A percentile compares a stretch with the other conserved stretches of the same genome.
Evolutionary conservation across 306 rosid species (phyloP).

Genomic region (Corylus avellana): DNA sequence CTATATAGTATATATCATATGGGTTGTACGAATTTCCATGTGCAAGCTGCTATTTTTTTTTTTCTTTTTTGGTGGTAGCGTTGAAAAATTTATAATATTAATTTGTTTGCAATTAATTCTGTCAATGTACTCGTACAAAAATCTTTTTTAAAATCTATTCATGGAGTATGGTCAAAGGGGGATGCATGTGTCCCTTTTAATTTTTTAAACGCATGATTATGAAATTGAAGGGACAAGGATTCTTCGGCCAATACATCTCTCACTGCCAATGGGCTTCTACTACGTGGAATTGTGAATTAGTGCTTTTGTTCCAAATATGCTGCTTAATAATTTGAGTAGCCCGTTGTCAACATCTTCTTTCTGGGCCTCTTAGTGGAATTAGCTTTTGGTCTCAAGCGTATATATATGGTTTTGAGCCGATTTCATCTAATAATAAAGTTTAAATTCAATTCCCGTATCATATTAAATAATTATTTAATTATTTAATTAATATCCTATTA

Average conservation of each 20-base stretch:
- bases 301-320: not conserved
- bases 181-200: slow-evolving; percentile 12
- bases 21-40: slow-evolving; percentile 40
- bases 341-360: not conserved
- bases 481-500: too few relatives aligned
- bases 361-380: not conserved
- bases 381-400: not conserved
- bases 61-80: slow-evolving; percentile 12
- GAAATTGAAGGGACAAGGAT: not conserved
- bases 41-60: slow-evolving; percentile 25
- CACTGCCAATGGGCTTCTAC: not conserved
- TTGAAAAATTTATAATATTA: slow-evolving; percentile 3
- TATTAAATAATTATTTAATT: too few relatives aligned
- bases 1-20: slow-evolving; percentile 19
- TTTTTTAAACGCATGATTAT: not conserved
- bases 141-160: not conserved
- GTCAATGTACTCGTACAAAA: not conserved
- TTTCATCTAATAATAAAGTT: too few relatives aligned
- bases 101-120: not conserved
- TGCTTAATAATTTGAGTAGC: not conserved
- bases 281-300: slow-evolving; percentile 13
- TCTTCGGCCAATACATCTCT: not conserved
- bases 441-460: too few relatives aligned
- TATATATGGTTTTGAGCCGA: too few relatives aligned
- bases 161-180: slow-evolving; percentile 30